Evolutionary conservation across 768 basidiomycete genomes (phyloP).

Genomic region (Daedalea quercina): DNA sequence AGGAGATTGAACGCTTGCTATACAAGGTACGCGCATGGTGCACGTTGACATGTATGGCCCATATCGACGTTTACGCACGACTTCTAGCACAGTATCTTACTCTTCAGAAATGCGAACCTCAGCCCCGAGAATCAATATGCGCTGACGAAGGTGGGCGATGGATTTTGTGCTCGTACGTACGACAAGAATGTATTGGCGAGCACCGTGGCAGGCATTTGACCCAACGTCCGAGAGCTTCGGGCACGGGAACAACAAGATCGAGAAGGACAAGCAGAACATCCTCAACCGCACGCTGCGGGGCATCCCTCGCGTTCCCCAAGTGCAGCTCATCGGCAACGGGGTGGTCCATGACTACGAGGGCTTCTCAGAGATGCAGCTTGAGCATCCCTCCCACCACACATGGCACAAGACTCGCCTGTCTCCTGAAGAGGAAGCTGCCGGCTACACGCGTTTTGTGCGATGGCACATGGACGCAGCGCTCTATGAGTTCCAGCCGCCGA

Average conservation of each 20-base stretch:
- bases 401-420: constrained; percentile 78
- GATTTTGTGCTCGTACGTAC: neutral
- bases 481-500: constrained; percentile 70
- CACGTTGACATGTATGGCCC: neutral
- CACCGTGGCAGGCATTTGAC: constrained; percentile 64
- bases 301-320: constrained; percentile 79
- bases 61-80: too few species aligned
- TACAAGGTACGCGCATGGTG: constrained; percentile 48
- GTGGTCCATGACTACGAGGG: constrained; percentile 73
- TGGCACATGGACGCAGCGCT: constrained; percentile 91
- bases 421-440: constrained; percentile 61
- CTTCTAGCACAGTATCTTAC: constrained; percentile 49
- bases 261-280: constrained; percentile 60
- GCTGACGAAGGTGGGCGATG: constrained; percentile 54
- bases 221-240: constrained; percentile 54
- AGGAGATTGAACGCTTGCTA: constrained; percentile 53
- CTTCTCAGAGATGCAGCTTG: constrained; percentile 61
- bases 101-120: constrained; percentile 58
- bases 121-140: constrained; percentile 73
- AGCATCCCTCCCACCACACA: constrained; percentile 76
- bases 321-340: constrained; percentile 88
- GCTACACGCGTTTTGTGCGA: constrained; percentile 75
- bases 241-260: constrained; percentile 80
- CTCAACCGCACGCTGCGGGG: constrained; percentile 85
- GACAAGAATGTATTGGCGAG: constrained; percentile 26